Percentiles rank a stretch among this genome's conserved stretches.
These are phyloP conservation scores for Rhododendron mucronatum DNA, from an alignment of 148 eudicot species.

Conservation along the genomic window DNA sequence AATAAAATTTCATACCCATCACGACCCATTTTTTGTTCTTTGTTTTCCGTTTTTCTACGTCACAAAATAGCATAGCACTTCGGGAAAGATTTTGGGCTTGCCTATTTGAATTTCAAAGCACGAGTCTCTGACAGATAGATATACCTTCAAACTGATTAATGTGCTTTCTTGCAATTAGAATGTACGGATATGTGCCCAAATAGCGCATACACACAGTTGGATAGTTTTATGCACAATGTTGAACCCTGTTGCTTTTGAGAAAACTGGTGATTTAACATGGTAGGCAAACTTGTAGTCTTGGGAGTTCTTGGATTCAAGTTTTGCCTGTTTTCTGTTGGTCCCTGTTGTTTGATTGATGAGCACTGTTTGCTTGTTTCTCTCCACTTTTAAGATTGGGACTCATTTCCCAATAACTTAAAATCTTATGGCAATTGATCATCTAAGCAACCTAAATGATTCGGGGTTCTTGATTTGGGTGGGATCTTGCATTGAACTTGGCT, in stretches of 20 bases:
- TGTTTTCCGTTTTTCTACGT: background rate
- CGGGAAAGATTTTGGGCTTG: background rate
- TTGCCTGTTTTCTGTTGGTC: background rate
- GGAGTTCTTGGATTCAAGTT: background rate
- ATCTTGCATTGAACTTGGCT: slow-evolving; percentile 1
- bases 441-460: background rate
- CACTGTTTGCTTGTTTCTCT: background rate
- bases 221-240: background rate
- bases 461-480: background rate
- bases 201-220: background rate
- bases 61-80: background rate
- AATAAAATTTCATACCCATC: background rate
- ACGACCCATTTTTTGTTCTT: background rate
- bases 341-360: background rate
- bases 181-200: background rate
- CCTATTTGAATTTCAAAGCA: background rate
- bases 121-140: background rate
- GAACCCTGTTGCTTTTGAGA: background rate
- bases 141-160: background rate
- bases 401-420: background rate
- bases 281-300: background rate
- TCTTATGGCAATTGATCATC: background rate
- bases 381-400: background rate
- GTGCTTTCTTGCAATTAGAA: background rate
- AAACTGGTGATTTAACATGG: background rate